phyloP scores from a whole-genome alignment of 495 filamentous ascomycete species.

The Jackrogersella multiformis region DNA sequence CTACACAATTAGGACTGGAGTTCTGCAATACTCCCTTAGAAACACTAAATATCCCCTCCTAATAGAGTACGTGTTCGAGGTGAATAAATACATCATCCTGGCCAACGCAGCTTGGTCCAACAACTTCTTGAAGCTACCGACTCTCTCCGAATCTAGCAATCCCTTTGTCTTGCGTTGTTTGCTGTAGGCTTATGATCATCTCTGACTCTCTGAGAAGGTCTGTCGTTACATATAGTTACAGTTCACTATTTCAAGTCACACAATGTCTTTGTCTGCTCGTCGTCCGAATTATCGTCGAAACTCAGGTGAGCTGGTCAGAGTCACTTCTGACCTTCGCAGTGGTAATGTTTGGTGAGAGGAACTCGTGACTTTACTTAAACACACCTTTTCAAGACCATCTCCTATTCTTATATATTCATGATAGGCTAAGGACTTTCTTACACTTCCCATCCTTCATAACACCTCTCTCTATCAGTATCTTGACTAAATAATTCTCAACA shows the following conservation, averaged over 20 bases:
- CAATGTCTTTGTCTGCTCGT: neutral
- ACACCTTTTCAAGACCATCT: neutral
- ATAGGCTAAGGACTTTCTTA: neutral
- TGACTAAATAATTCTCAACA: too few relatives aligned
- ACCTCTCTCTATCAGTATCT: neutral
- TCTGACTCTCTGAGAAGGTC: neutral
- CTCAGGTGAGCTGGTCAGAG: neutral
- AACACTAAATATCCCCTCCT: neutral
- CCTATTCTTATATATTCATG: neutral
- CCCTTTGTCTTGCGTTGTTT: neutral
- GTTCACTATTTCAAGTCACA: neutral
- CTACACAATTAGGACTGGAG: too few relatives aligned
- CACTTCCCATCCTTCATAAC: neutral
- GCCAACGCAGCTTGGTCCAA: neutral
- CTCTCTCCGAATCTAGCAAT: neutral
- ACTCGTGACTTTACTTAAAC: neutral
- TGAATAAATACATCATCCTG: too few relatives aligned
- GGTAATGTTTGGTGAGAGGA: neutral
- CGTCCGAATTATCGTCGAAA: neutral
- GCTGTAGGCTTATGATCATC: neutral
- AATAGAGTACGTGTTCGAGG: neutral
- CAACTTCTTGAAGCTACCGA: neutral
- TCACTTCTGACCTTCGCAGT: neutral
- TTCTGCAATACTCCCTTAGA: neutral
- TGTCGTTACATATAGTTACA: neutral